These are phyloP conservation scores for Sporothrix euskadiensis DNA, from an alignment of 2,329 filamentous ascomycete genomes.

Conservation along the genomic window DNA sequence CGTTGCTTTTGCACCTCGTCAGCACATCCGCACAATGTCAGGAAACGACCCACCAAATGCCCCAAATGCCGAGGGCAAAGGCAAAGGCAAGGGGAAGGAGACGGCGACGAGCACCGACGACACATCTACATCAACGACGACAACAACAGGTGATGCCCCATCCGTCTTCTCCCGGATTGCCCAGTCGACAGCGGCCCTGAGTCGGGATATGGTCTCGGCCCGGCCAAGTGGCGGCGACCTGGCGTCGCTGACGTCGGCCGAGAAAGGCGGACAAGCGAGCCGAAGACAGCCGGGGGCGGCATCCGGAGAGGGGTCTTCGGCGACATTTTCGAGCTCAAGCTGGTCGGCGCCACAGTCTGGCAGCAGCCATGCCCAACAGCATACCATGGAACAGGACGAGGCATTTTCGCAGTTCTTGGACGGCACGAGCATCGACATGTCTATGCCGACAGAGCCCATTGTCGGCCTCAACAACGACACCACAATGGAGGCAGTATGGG, in stretches of 20 bases:
- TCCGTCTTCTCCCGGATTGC: constrained; percentile 36
- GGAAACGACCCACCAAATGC: constrained; percentile 9
- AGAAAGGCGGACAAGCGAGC: constrained; percentile 34
- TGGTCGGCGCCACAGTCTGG: neutral
- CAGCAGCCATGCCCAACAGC: constrained; percentile 35
- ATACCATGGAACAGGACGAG: constrained; percentile 39
- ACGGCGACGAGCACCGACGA: neutral
- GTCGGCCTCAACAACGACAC: constrained; percentile 9
- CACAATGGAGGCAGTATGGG: constrained; percentile 2
- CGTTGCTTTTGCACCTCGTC: no score
- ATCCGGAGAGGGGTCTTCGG: neutral
- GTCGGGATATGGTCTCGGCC: constrained; percentile 34
- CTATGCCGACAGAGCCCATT: constrained; percentile 23
- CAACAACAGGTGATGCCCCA: neutral
- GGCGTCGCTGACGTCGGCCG: constrained; percentile 25
- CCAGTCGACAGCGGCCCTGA: constrained; percentile 36
- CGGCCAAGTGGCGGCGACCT: constrained; percentile 32
- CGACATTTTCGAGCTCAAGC: neutral
- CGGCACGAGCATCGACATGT: constrained; percentile 26
- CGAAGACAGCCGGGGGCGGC: constrained; percentile 21
- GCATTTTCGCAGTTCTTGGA: constrained; percentile 44
- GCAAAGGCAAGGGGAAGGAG: constrained; percentile 24
- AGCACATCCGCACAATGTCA: neutral
- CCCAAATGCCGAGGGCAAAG: neutral
- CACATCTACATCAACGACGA: neutral